A percentile compares a stretch with the other conserved stretches of the same genome.
These are phyloP conservation scores for Brassica rapa DNA, from an alignment of 345 rosid genomes.

Conservation along the genomic window DNA sequence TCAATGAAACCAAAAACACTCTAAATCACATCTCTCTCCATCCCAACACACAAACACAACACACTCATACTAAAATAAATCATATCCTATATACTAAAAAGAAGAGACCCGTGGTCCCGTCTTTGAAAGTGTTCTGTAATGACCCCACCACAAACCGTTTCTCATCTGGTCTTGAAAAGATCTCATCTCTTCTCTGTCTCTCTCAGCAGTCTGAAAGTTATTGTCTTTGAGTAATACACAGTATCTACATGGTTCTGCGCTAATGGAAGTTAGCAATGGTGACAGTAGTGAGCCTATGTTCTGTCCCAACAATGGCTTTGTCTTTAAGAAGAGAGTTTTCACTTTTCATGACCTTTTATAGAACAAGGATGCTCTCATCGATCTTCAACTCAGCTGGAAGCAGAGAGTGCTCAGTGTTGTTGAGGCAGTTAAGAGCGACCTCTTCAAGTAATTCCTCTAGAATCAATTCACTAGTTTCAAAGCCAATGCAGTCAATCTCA, in stretches of 20 bases:
- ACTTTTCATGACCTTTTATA: slow-evolving; percentile 16
- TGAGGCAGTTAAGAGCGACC: slow-evolving; percentile 41
- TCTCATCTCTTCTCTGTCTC: slow-evolving; percentile 24
- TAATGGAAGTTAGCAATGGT: slow-evolving; percentile 36
- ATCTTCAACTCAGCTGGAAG: slow-evolving; percentile 42
- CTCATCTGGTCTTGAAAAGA: slow-evolving; percentile 34
- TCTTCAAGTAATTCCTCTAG: slow-evolving; percentile 68
- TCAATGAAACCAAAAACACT: slow-evolving; percentile 27
- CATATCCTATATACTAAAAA: slow-evolving; percentile 32
- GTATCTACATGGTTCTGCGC: slow-evolving; percentile 38
- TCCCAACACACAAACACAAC: slow-evolving; percentile 31
- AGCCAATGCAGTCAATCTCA: slow-evolving; percentile 54
- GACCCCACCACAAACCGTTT: slow-evolving; percentile 30
- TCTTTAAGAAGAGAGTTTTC: slow-evolving; percentile 11
- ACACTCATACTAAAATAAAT: slow-evolving; percentile 13
- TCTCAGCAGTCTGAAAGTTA: slow-evolving; percentile 25
- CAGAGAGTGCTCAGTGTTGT: slow-evolving; percentile 19
- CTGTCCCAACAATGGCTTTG: slow-evolving; percentile 28
- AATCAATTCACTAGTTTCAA: slow-evolving; percentile 62
- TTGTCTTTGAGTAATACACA: slow-evolving; percentile 35
- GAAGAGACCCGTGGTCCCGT: slow-evolving; percentile 27
- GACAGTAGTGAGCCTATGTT: slow-evolving; percentile 13
- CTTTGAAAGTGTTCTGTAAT: slow-evolving; percentile 32
- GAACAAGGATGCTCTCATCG: slow-evolving; percentile 27
- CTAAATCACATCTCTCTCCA: slow-evolving; percentile 23